These are phyloP conservation scores for Didymella lethalis DNA, from an alignment of 2,329 filamentous ascomycete species.

Conservation along the genomic window DNA sequence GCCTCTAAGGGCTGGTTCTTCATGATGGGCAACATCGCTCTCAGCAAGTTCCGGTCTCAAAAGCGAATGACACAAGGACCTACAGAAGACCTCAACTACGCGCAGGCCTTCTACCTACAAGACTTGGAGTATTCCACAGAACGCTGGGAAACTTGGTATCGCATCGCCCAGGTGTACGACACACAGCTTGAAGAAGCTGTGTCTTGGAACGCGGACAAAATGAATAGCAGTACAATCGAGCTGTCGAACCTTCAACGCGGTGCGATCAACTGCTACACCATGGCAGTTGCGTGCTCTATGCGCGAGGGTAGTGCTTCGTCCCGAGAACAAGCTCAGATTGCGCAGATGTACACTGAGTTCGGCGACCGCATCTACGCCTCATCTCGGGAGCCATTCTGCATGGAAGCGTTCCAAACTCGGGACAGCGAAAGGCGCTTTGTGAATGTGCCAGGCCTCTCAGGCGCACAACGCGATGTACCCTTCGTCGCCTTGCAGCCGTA, in stretches of 20 bases:
- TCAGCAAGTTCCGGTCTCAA: constrained; percentile 84
- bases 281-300: constrained; percentile 70
- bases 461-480: constrained; percentile 65
- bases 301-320: constrained; percentile 54
- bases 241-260: constrained; percentile 78
- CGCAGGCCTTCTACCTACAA: constrained; percentile 78
- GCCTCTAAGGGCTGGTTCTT: constrained; percentile 92
- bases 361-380: constrained; percentile 73
- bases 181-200: constrained; percentile 87
- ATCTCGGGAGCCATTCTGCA: constrained; percentile 71
- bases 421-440: constrained; percentile 69
- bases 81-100: constrained; percentile 84
- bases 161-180: constrained; percentile 85
- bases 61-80: constrained; percentile 80
- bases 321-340: constrained; percentile 64
- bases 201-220: constrained; percentile 88
- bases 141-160: constrained; percentile 90
- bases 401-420: constrained; percentile 68
- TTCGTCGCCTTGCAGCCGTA: constrained; percentile 67
- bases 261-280: constrained; percentile 79
- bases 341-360: constrained; percentile 73
- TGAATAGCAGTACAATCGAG: constrained; percentile 82
- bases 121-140: constrained; percentile 84
- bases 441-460: constrained; percentile 56
- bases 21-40: constrained; percentile 83